These are phyloP conservation scores for Psilocybe cyanescens DNA, from an alignment of 768 basidiomycete genomes.

Conservation along the genomic window DNA sequence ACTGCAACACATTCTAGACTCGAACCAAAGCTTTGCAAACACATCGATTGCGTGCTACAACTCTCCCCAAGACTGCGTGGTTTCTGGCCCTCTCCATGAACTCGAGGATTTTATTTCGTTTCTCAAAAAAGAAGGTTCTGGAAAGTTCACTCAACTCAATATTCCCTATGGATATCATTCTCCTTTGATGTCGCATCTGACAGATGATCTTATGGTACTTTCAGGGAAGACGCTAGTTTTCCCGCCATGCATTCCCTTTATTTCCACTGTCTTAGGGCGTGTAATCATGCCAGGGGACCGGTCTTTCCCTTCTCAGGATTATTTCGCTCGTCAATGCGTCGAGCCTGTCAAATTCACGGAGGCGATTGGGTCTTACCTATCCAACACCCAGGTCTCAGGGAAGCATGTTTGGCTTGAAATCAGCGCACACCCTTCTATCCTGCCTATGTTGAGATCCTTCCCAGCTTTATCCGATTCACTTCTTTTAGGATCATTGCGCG, in stretches of 20 bases:
- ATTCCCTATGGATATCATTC: constrained; percentile 74
- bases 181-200: constrained; percentile 59
- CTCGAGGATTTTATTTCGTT: constrained; percentile 44
- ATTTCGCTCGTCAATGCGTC: constrained; percentile 62
- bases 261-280: constrained; percentile 63
- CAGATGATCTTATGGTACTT: constrained; percentile 49
- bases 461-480: constrained; percentile 33
- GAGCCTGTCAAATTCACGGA: constrained; percentile 60
- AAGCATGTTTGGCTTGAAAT: constrained; percentile 65
- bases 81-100: constrained; percentile 56
- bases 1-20: constrained; percentile 37
- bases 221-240: constrained; percentile 39
- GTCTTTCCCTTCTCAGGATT: constrained; percentile 48
- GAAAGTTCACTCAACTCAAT: constrained; percentile 46
- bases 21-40: constrained; percentile 35
- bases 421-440: constrained; percentile 60
- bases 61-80: constrained; percentile 56
- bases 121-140: constrained; percentile 37
- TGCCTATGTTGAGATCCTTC: constrained; percentile 59
- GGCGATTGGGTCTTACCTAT: constrained; percentile 47
- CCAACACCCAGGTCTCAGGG: constrained; percentile 26
- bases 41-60: constrained; percentile 67
- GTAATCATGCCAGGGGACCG: constrained; percentile 57
- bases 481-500: constrained; percentile 55
- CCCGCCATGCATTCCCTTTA: constrained; percentile 58